Percentiles rank a stretch among this genome's conserved stretches.
phyloP scores from a whole-genome alignment of 805 yeast species.

The Priceomyces medius region DNA sequence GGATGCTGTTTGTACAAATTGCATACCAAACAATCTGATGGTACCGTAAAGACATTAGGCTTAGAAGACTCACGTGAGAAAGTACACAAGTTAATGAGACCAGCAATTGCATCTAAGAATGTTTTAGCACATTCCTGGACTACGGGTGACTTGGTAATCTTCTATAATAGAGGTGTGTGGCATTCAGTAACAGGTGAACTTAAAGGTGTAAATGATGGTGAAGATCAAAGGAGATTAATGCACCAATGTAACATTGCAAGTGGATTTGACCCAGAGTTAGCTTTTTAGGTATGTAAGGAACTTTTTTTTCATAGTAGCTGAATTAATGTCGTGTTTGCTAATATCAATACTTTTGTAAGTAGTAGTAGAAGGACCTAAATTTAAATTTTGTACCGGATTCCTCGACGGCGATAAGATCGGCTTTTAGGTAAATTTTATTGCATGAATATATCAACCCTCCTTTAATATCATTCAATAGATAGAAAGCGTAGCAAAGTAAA shows the following conservation, averaged over 20 bases:
- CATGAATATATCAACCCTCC: too few relatives aligned
- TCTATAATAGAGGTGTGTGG: constrained; percentile 88
- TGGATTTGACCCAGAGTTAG: constrained; percentile 59
- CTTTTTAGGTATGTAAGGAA: neutral
- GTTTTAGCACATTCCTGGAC: constrained; percentile 83
- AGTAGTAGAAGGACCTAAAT: too few relatives aligned
- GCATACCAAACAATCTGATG: constrained; percentile 54
- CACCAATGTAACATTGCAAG: constrained; percentile 93
- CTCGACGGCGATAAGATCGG: too few relatives aligned
- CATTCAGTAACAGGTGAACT: constrained; percentile 92
- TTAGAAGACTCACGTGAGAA: constrained; percentile 73
- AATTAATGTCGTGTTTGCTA: too few relatives aligned
- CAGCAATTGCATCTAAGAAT: constrained; percentile 71
- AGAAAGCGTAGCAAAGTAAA: too few relatives aligned
- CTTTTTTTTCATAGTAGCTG: too few relatives aligned
- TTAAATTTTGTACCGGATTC: too few relatives aligned
- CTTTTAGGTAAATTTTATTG: too few relatives aligned
- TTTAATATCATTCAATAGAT: neutral
- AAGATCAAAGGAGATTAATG: constrained; percentile 80
- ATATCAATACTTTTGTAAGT: too few relatives aligned
- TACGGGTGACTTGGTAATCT: constrained; percentile 81
- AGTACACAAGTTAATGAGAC: constrained; percentile 76
- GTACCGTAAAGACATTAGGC: constrained; percentile 45
- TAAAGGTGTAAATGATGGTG: constrained; percentile 43
- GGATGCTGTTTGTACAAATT: constrained; percentile 81